Evolutionary conservation across 1,284 basidiomycete species (phyloP), one percentile per base, ranked within the genome.

Genomic region (Pisolithus thermaeus): DNA sequence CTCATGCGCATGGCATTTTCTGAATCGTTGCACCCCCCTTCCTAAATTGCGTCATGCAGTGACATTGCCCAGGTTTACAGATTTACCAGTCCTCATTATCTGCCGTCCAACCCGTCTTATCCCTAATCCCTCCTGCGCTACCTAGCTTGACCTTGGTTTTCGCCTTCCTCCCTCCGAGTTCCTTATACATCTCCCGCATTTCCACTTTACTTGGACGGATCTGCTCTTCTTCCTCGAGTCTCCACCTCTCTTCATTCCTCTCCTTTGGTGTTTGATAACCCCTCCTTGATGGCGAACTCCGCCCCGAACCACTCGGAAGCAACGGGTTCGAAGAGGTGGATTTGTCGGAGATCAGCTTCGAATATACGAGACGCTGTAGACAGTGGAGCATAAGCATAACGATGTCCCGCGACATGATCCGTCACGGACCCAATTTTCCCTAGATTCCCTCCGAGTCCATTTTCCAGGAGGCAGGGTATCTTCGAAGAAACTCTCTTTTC

Each of bases 181-280:
- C 87, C 72, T 94, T 94, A 72, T 95, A 95, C 75, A 85, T 84
- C 62, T 86, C 86, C 37, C 92, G 78, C 81, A 92, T 91, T 66
- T 92, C 90, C 2, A 81, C 53, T 69, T 92, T 94, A 37, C 79
- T 79, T 38, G 87, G 87, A 46, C 64, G 62, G 16, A 70, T 74
- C 18, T 75, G 71, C 14, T 71, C 59, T 0, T 69, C 65, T 48
- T 84, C 76, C 59, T 87, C 85, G 38, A 65, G 56, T 39, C 69
- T 73, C 88, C 89, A 91, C 56, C 75, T 77, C 61, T 90, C 88
- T 60, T 91, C 89, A 27, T 81, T 80, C 12, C 83, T 57, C 63
- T 90, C 89, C 36, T 80, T 75, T 2, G 90, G 92, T 0, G 90
- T 94, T 58, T 84, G 82, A 59, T 87, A 78, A 2, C 91, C 91